Evolutionary conservation across 345 rosid genomes (phyloP), one percentile per base, ranked within the genome.

Genomic region (Euphorbia tirucalli): DNA sequence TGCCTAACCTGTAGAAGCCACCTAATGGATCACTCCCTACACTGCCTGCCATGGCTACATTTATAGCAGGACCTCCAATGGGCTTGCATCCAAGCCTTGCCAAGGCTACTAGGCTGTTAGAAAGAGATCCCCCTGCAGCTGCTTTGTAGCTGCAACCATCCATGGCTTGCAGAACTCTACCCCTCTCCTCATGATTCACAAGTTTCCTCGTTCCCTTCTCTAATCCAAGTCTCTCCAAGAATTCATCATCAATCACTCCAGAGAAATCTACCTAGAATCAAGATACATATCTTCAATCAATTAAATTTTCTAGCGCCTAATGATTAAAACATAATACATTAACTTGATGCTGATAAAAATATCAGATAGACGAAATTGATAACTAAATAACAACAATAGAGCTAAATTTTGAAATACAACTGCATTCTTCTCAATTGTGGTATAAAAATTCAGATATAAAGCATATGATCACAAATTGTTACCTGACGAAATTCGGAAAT

Each of bases 111-210:
- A 94, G 83, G 56, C 85, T 94, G 71, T 90, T 94, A 27, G 98
- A 94, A 77, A 94, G 92, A 75, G 98, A 94, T 24, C 98, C 98
- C 65, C 98, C 98, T 67, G 96, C 97, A 57, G 97, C 98, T 2
- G 97, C 98, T 85, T 94, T 94, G 72, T 92, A 94, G 85, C 89
- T 90, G 82, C 98, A 90, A 73, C 98, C 98, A 79, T 94, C 98
- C 98, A 94, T 92, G 30, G 97, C 98, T 72, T 76, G 92, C 85
- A 94, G 81, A 41, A 92, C 88, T 77, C 79, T 82, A 73, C 98
- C 98, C 71, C 97, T 92, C 84, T 92, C 98, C 78, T 94, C 96
- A 75, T 92, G 98, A 83, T 94, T 90, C 54, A 94, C 87, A 57
- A 92, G 78, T 82, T 85, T 94, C 87, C 98, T 88, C 5, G 93